Conservation (phyloP, 2,329 filamentous ascomycete genomes). For the Botrytis elliptica region DNA sequence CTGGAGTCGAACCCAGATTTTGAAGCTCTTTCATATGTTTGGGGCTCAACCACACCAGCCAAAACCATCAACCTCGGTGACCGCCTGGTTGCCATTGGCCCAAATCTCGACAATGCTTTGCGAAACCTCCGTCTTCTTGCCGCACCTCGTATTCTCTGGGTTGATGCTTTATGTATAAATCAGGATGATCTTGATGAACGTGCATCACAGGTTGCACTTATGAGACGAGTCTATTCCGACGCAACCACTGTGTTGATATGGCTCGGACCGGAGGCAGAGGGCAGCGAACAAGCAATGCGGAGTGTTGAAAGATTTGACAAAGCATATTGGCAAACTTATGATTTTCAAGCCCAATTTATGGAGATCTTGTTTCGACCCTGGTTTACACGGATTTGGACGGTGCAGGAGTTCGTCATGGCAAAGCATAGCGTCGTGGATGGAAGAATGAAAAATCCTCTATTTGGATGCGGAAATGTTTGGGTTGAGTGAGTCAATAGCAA, state of each 20-base stretch:
- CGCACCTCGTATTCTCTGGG: slow-evolving; percentile 18
- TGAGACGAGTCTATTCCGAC: slow-evolving; percentile 29
- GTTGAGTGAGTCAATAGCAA: neutral
- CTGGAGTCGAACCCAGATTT: slow-evolving; percentile 17
- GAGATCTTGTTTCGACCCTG: slow-evolving; percentile 14
- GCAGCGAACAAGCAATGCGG: slow-evolving; percentile 10
- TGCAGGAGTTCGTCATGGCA: slow-evolving; percentile 22
- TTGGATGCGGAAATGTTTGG: slow-evolving; percentile 16
- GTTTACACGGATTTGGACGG: slow-evolving; percentile 25
- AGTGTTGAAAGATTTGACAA: slow-evolving; percentile 9
- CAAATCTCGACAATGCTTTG: slow-evolving; percentile 22
- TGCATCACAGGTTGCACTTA: slow-evolving; percentile 27
- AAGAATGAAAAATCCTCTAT: slow-evolving; percentile 16
- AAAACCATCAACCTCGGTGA: slow-evolving; percentile 9
- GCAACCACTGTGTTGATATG: slow-evolving; percentile 22
- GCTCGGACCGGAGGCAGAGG: slow-evolving; percentile 16
- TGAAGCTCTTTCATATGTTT: slow-evolving; percentile 26
- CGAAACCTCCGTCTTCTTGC: neutral
- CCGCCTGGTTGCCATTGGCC: neutral
- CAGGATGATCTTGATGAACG: slow-evolving; percentile 27
- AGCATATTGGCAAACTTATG: slow-evolving; percentile 3
- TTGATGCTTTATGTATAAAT: slow-evolving; percentile 29
- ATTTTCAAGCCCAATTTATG: slow-evolving; percentile 9
- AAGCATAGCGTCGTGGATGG: slow-evolving; percentile 4
- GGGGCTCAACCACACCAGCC: slow-evolving; percentile 1